Evolutionary conservation across 2,329 filamentous ascomycete genomes (phyloP).

Genomic region (Pseudocercospora cruenta): DNA sequence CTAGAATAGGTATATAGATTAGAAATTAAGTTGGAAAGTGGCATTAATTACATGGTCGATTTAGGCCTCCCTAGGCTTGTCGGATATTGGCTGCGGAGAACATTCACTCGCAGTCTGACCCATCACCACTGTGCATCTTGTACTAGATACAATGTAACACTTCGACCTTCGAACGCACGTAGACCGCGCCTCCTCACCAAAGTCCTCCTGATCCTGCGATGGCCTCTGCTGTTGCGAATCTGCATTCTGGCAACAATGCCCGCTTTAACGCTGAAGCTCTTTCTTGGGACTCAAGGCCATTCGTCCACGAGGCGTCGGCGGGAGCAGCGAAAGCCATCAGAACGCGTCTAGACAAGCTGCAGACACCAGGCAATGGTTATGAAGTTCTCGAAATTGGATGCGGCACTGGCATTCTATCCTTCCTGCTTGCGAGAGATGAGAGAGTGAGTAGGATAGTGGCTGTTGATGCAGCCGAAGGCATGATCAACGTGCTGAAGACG

Average conservation of each 20-base stretch:
- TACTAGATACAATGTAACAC: not conserved
- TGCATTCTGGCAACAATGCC: constrained; percentile 23
- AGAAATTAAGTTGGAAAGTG: too few relatives aligned
- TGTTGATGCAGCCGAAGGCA: constrained; percentile 33
- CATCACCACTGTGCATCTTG: not conserved
- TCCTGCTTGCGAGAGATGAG: constrained; percentile 26
- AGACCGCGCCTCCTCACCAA: not conserved
- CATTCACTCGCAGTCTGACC: too few relatives aligned
- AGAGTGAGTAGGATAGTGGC: constrained; percentile 27
- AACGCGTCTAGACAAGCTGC: constrained; percentile 9
- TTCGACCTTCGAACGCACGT: not conserved
- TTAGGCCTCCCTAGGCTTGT: too few relatives aligned
- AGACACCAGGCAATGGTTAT: constrained; percentile 4
- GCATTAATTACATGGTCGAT: too few relatives aligned
- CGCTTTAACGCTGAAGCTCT: constrained; percentile 34
- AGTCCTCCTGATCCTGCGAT: constrained; percentile 8
- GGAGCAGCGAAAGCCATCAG: constrained; percentile 27
- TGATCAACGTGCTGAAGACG: constrained; percentile 32
- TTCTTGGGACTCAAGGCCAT: constrained; percentile 32
- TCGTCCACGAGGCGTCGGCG: constrained; percentile 31
- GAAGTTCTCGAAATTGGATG: constrained; percentile 34
- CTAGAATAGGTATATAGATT: too few relatives aligned
- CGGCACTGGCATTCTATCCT: constrained; percentile 32
- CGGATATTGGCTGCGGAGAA: not conserved
- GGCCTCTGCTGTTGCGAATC: constrained; percentile 33